These are phyloP conservation scores for Citrus sinensis DNA, from an alignment of 345 rosid species.

Conservation along the genomic window DVS_A1.0 CM039165.1:37761001-37761500, in stretches of 20 bases:
- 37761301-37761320: not conserved
- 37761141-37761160: not conserved
- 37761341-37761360: slow-evolving; percentile 59
- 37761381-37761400: slow-evolving; percentile 19
- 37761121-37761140: not conserved
- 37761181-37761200: not conserved
- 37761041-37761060: slow-evolving; percentile 59
- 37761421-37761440: slow-evolving; percentile 57
- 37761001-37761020: slow-evolving; percentile 30
- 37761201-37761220: too few relatives aligned
- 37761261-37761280: not conserved
- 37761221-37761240: too few relatives aligned
- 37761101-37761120: not conserved
- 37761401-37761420: slow-evolving; percentile 59
- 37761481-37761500: slow-evolving; percentile 52
- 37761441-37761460: slow-evolving; percentile 48
- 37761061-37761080: slow-evolving; percentile 43
- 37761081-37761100: slow-evolving; percentile 3
- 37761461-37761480: slow-evolving; percentile 50
- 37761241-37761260: too few relatives aligned
- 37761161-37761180: not conserved
- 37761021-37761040: slow-evolving; percentile 58
- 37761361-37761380: slow-evolving; percentile 38
- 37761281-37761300: not conserved
- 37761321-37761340: slow-evolving; percentile 26